Evolutionary conservation across 352 stramenopile species (phyloP).

Genomic region (Globisporangium orthogonon): DNA sequence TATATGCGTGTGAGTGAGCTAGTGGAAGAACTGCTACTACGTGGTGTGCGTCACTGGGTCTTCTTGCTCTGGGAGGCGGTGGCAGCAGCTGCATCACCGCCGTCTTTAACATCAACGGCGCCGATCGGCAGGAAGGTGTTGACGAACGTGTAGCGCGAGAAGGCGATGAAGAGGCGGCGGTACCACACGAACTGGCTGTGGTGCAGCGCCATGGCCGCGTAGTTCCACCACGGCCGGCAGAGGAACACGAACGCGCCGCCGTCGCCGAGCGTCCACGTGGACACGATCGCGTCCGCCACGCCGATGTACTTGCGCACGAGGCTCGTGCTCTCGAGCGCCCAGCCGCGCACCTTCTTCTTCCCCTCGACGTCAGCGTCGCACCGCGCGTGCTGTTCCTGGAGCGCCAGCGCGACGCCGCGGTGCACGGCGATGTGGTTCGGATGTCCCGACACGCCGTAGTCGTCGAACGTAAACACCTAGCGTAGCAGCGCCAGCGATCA

Average conservation of each 20-base stretch:
- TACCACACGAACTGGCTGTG: conserved; percentile 96
- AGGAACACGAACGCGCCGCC: conserved; percentile 51
- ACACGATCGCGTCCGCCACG: conserved; percentile 61
- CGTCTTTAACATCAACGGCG: too few species aligned
- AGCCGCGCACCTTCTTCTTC: conserved; percentile 31
- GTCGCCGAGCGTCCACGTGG: conserved; percentile 18
- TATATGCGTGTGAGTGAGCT: background rate
- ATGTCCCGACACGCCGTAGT: conserved; percentile 91
- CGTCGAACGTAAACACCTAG: conserved; percentile 93
- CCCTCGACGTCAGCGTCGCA: conserved; percentile 14
- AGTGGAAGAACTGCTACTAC: background rate
- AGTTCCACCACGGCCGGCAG: conserved; percentile 68
- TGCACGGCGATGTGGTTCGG: conserved; percentile 89
- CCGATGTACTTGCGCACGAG: conserved; percentile 88
- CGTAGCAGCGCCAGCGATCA: background rate
- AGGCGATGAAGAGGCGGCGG: conserved; percentile 92
- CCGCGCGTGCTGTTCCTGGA: conserved; percentile 35
- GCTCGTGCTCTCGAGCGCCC: conserved; percentile 64
- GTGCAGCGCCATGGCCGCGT: conserved; percentile 90
- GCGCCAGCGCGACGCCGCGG: conserved; percentile 40
- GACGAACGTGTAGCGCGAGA: conserved; percentile 94
- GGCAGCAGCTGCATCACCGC: background rate
- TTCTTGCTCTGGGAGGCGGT: conserved; percentile 14
- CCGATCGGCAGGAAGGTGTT: conserved; percentile 76
- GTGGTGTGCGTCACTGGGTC: conserved; percentile 15